Conservation (phyloP, 805 yeast species). For the Saccharomycopsis microspora region DNA sequence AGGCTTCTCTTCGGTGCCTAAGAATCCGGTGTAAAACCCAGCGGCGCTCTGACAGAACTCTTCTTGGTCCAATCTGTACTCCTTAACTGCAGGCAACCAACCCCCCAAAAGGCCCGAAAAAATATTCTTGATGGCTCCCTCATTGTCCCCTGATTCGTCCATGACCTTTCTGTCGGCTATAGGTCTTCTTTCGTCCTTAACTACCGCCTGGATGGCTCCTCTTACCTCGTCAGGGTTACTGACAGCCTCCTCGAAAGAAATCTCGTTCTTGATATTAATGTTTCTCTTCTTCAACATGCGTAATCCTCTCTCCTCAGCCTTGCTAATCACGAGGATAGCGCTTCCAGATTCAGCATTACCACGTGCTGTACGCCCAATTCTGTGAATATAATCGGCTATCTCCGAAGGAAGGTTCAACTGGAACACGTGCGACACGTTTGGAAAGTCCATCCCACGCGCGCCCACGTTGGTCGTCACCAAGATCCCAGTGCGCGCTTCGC, state of each 20-base stretch:
- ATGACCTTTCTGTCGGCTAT: neutral
- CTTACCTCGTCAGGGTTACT: slow-evolving; percentile 17
- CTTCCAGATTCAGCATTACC: slow-evolving; percentile 63
- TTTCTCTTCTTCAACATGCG: slow-evolving; percentile 39
- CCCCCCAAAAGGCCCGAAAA: too few relatives aligned
- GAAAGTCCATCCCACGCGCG: slow-evolving; percentile 95
- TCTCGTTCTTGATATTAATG: slow-evolving; percentile 38
- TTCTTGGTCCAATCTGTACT: neutral
- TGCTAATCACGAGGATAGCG: slow-evolving; percentile 48
- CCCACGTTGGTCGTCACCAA: slow-evolving; percentile 81
- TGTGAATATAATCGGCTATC: slow-evolving; percentile 75
- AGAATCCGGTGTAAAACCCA: neutral
- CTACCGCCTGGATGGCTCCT: neutral
- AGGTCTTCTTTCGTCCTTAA: neutral
- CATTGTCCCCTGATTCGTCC: neutral
- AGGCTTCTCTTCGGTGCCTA: neutral
- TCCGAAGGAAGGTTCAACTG: slow-evolving; percentile 74
- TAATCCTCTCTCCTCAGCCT: slow-evolving; percentile 46
- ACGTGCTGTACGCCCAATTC: slow-evolving; percentile 94
- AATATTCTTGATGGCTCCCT: neutral
- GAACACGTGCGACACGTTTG: slow-evolving; percentile 72
- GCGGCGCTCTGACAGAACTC: neutral
- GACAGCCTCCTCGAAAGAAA: slow-evolving; percentile 26
- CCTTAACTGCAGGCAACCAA: neutral
- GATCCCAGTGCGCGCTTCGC: slow-evolving; percentile 36